Evolutionary conservation across 257 asterid species (phyloP).

Genomic region (Solanum chilense): DNA sequence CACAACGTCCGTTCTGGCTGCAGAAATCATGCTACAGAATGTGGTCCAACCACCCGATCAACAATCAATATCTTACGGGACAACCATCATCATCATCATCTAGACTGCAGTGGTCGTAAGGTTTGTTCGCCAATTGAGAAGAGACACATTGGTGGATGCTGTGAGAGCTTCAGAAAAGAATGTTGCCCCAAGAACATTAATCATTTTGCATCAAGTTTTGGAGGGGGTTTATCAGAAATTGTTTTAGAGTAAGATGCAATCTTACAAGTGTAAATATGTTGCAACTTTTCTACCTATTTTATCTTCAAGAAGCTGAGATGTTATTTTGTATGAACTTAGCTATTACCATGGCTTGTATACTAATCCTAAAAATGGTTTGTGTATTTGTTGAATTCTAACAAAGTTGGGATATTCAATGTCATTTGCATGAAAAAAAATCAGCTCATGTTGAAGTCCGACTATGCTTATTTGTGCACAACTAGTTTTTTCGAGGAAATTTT

Average conservation of each 20-base stretch:
- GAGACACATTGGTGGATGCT: slow-evolving; percentile 29
- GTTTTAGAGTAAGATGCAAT: slow-evolving; percentile 24
- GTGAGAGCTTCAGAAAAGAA: slow-evolving; percentile 36
- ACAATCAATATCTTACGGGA: not conserved
- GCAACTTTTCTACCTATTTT: not conserved
- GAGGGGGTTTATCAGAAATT: slow-evolving; percentile 45
- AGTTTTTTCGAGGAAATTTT: too few relatives aligned
- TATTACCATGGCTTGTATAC: not conserved
- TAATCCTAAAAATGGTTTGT: not conserved
- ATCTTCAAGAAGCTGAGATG: not conserved
- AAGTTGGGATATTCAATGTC: not conserved
- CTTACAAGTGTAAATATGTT: not conserved
- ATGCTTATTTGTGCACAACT: not conserved
- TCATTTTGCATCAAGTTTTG: slow-evolving; percentile 12
- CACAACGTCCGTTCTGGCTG: not conserved
- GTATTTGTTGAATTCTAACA: not conserved
- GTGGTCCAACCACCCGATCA: not conserved
- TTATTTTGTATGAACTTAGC: not conserved
- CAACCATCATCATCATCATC: not conserved
- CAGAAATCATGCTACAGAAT: not conserved
- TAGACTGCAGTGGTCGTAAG: not conserved
- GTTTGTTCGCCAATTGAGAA: not conserved
- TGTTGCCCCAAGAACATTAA: slow-evolving; percentile 26
- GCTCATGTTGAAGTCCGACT: not conserved
- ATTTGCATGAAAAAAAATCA: not conserved